These are phyloP conservation scores for Vishniacozyma victoriae DNA, from an alignment of 768 basidiomycete genomes.

Conservation along the genomic window DNA sequence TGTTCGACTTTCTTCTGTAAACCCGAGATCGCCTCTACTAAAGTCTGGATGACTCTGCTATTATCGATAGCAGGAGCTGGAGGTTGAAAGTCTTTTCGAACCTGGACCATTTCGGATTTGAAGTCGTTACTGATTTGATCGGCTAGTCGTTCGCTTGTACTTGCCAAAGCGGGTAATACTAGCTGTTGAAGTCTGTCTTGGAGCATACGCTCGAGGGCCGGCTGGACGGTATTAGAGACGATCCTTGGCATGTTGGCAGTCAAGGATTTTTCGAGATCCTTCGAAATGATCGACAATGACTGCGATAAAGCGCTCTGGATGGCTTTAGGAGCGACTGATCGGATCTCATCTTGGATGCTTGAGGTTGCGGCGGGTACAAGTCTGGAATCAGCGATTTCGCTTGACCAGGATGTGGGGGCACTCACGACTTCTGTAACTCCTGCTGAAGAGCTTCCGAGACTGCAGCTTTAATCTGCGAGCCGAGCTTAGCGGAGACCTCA, in stretches of 20 bases:
- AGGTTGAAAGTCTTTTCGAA: conserved; percentile 31
- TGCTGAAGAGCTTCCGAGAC: conserved; percentile 7
- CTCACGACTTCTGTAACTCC: conserved; percentile 29
- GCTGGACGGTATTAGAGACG: conserved; percentile 9
- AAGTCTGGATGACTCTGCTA: conserved; percentile 11
- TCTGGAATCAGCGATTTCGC: not conserved
- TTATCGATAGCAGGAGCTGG: conserved; percentile 1
- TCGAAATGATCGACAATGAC: conserved; percentile 15
- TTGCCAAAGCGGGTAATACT: conserved; percentile 26
- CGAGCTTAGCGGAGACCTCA: no score
- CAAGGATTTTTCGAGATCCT: conserved; percentile 24
- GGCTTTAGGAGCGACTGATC: conserved; percentile 8
- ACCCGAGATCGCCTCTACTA: conserved; percentile 23
- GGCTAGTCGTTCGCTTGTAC: conserved; percentile 6
- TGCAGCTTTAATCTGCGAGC: no score
- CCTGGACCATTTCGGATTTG: conserved; percentile 38
- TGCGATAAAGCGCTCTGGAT: conserved; percentile 18
- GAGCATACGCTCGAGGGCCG: conserved; percentile 20
- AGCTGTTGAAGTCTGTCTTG: conserved; percentile 18
- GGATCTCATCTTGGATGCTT: conserved; percentile 18
- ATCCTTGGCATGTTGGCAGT: conserved; percentile 18
- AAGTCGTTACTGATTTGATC: conserved; percentile 31
- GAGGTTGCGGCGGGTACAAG: conserved; percentile 20
- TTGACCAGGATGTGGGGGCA: not conserved
- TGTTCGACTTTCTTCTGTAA: conserved; percentile 22